phyloP scores from a whole-genome alignment of 2,329 filamentous ascomycete genomes.

The Fusarium caatingaense region DNA sequence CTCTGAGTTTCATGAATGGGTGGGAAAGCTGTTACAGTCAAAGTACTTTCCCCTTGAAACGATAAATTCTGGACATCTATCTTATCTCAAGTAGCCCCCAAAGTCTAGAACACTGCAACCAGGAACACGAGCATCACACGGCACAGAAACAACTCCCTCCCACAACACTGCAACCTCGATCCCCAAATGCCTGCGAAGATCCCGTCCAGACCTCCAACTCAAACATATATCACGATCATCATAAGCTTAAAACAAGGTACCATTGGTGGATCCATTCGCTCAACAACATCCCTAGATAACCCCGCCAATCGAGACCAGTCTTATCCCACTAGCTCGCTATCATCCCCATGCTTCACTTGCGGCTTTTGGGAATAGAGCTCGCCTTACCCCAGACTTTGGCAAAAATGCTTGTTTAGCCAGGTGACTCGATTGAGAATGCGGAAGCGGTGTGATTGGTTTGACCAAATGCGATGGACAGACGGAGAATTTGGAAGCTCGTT shows the following conservation, averaged over 20 bases:
- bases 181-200: conserved; percentile 3
- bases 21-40: background rate
- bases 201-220: background rate
- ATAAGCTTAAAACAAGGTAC: background rate
- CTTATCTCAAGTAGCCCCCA: background rate
- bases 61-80: background rate
- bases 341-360: conserved; percentile 1
- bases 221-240: background rate
- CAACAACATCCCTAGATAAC: background rate
- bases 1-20: background rate
- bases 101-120: background rate
- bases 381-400: conserved; percentile 31
- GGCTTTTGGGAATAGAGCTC: background rate
- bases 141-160: background rate
- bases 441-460: conserved; percentile 5
- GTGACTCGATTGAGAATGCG: conserved; percentile 2
- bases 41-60: background rate
- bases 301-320: conserved; percentile 22
- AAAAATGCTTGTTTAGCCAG: conserved; percentile 6
- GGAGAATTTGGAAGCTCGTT: conserved; percentile 24
- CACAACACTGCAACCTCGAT: background rate
- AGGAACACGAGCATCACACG: background rate
- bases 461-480: conserved; percentile 6
- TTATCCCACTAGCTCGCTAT: background rate
- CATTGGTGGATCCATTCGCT: conserved; percentile 28